These are phyloP conservation scores for Durusdinium trenchii DNA, from an alignment of 73 alveolate genomes.

Conservation along the genomic window DNA sequence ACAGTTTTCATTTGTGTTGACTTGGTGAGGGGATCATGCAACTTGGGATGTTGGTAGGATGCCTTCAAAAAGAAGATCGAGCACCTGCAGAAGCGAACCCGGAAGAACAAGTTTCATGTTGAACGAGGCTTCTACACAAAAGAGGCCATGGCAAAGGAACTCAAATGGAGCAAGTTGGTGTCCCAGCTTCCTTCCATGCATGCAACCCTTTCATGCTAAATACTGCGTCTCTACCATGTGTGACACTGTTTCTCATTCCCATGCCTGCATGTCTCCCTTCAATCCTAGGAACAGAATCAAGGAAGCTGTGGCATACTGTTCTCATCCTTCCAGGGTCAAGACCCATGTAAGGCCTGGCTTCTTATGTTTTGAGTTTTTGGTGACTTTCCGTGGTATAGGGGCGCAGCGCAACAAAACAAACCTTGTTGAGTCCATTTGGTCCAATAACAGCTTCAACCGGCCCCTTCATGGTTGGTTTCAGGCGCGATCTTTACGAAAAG, in stretches of 20 bases:
- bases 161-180: not conserved
- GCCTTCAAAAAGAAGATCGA: not conserved
- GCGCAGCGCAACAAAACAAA: too few species aligned
- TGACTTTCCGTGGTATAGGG: too few species aligned
- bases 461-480: too few species aligned
- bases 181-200: not conserved
- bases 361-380: not conserved
- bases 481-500: not conserved
- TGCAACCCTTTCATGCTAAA: not conserved
- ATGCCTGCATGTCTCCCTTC: not conserved
- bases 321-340: not conserved
- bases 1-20: not conserved
- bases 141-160: not conserved
- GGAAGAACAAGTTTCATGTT: not conserved
- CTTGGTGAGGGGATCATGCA: too few species aligned
- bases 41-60: not conserved
- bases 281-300: slow-evolving; percentile 18
- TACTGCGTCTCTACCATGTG: not conserved
- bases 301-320: not conserved
- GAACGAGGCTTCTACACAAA: not conserved
- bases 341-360: slow-evolving; percentile 8
- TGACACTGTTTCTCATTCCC: not conserved
- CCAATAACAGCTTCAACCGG: too few species aligned
- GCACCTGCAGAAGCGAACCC: not conserved
- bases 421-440: not conserved